Base-by-base conservation (phyloP, 1,284 basidiomycete genomes). In the Cutaneotrichosporon dermatis region DNA sequence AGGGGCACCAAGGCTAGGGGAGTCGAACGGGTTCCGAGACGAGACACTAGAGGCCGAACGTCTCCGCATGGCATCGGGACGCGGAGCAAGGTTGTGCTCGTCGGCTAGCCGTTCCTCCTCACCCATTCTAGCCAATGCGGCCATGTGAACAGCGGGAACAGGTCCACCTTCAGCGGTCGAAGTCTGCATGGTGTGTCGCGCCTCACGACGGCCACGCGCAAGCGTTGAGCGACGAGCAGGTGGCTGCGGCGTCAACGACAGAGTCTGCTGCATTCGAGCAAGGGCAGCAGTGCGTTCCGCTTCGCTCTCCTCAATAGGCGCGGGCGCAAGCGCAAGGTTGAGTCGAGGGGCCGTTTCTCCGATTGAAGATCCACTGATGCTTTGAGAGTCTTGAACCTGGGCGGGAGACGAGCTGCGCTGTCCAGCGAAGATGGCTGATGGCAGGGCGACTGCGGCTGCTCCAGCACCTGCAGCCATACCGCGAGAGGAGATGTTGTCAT, bases 201-300 rank as follows among this genome's bases (percentile, higher is more conserved):
- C 79, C 58, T 81, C 80, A 36, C 81, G 67, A 39, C 81, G 69
- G 45, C 80, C 80, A 49, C 81, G 69, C 2, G 77, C 74, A 36
- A 77, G 75, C 0, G 80, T 81, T 4, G 70, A 64, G 9, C 79
- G 68, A 34, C 80, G 63, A 0, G 61, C 60, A 0, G 75, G 75
- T 12, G 65, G 67, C 8, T 69, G 70, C 0, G 61, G 61, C 2
- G 41, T 44, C 55, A 73, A 57, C 49, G 72, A 72, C 36, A 81
- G 71, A 1, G 80, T 80, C 54, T 76, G 76, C 63, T 82, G 80
- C 73, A 83, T 79, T 50, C 76, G 76, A 36, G 75, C 75, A 16
- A 83, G 69, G 0, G 82, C 82, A 1, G 79, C 80, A 51, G 78
- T 72, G 12, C 82, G 77, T 45, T 78, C 78, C 39, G 73, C 73